These are phyloP conservation scores for Keithomyces neogunnii DNA, from an alignment of 2,329 filamentous ascomycete genomes.

Conservation along the genomic window DNA sequence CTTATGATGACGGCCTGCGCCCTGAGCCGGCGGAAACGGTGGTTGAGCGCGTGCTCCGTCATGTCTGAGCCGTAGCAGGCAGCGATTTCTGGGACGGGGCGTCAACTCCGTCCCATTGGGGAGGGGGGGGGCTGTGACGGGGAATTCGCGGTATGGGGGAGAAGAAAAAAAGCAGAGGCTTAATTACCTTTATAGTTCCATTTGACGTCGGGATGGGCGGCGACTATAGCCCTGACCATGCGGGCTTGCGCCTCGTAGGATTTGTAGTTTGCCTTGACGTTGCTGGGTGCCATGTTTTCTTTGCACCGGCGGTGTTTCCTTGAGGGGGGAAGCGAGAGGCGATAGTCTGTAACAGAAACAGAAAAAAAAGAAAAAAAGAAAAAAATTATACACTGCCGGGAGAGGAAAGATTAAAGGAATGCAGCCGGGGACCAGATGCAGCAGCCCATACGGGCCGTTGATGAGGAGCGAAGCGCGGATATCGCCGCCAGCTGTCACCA, in stretches of 20 bases:
- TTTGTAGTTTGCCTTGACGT: constrained; percentile 45
- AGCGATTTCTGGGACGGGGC: constrained; percentile 34
- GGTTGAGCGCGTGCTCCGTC: constrained; percentile 38
- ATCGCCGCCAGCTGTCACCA: neutral
- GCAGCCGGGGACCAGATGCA: too few relatives aligned
- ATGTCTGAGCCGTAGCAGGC: constrained; percentile 41
- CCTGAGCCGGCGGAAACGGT: constrained; percentile 41
- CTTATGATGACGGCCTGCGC: constrained; percentile 31
- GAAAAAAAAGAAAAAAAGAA: neutral
- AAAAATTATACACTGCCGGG: neutral
- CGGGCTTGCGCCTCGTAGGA: constrained; percentile 52
- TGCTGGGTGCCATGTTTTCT: constrained; percentile 33
- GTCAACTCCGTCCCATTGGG: constrained; percentile 21
- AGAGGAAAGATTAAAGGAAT: too few relatives aligned
- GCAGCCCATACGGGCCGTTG: too few relatives aligned
- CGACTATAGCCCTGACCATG: constrained; percentile 52
- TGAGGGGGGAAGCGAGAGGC: neutral
- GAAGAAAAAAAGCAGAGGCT: neutral
- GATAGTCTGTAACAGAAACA: neutral
- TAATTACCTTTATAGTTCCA: constrained; percentile 55
- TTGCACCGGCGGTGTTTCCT: neutral
- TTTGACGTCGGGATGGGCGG: constrained; percentile 43
- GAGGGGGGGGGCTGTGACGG: neutral
- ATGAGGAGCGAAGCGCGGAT: too few relatives aligned
- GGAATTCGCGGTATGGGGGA: neutral